phyloP scores from a whole-genome alignment of 495 filamentous ascomycete genomes.

The Elaphomyces granulatus region DNA sequence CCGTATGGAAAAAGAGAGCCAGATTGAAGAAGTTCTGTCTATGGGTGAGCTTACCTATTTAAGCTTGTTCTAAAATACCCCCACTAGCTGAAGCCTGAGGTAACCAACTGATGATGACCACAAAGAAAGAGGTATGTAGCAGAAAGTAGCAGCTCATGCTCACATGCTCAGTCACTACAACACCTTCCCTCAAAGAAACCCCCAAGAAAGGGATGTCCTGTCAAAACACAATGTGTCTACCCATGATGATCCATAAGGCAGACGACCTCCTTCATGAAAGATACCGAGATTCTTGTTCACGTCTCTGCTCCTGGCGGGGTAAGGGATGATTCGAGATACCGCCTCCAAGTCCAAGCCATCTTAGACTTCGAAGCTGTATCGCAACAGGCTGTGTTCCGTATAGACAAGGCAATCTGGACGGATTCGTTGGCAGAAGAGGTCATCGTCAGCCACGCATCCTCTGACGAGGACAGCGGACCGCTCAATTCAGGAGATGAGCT shows the following conservation, averaged over 20 bases:
- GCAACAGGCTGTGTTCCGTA: slow-evolving; percentile 9
- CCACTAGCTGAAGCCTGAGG: too few relatives aligned
- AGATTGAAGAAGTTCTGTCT: too few relatives aligned
- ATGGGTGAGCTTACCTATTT: too few relatives aligned
- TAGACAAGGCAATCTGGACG: slow-evolving; percentile 2
- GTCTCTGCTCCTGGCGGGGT: slow-evolving; percentile 46
- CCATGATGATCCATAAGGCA: background rate
- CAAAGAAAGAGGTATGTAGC: too few relatives aligned
- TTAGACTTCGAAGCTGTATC: slow-evolving; percentile 37
- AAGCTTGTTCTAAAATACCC: too few relatives aligned
- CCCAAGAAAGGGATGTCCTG: too few relatives aligned
- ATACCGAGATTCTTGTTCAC: slow-evolving; percentile 52
- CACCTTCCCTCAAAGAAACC: too few relatives aligned
- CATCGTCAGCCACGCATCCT: background rate
- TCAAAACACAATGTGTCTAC: too few relatives aligned
- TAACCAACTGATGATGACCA: too few relatives aligned
- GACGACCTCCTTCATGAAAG: background rate
- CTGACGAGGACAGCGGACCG: background rate
- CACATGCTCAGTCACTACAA: too few relatives aligned
- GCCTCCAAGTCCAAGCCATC: slow-evolving; percentile 46
- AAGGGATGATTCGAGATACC: slow-evolving; percentile 47
- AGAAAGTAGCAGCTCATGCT: too few relatives aligned
- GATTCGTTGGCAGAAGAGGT: slow-evolving; percentile 1
- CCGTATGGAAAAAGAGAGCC: too few relatives aligned
- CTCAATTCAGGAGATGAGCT: slow-evolving; percentile 6